phyloP scores from a whole-genome alignment of 352 stramenopile genomes.

The Globisporangium nagaii region DNA sequence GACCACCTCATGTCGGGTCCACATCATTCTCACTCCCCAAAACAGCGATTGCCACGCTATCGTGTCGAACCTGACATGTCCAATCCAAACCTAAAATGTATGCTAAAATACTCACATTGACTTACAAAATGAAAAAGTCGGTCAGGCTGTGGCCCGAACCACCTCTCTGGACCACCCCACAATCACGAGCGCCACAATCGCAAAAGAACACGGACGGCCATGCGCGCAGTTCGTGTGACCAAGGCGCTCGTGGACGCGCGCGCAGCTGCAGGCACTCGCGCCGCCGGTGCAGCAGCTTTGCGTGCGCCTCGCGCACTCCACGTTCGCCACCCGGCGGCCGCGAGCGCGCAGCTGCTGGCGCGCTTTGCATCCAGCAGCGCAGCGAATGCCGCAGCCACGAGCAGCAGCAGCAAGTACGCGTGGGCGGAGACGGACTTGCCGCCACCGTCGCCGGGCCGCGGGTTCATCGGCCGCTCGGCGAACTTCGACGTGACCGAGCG shows the following conservation, averaged over 20 bases:
- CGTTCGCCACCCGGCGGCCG: not conserved
- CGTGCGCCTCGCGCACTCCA: not conserved
- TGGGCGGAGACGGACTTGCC: slow-evolving; percentile 79
- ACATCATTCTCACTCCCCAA: too few species aligned
- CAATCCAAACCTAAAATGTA: too few species aligned
- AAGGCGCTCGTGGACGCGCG: slow-evolving; percentile 3
- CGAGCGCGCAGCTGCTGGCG: slow-evolving; percentile 7
- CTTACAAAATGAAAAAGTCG: too few species aligned
- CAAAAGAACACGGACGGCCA: slow-evolving; percentile 4
- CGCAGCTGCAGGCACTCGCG: not conserved
- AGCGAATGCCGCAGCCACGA: slow-evolving; percentile 4
- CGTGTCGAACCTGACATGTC: too few species aligned
- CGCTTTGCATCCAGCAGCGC: slow-evolving; percentile 20
- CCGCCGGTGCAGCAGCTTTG: not conserved
- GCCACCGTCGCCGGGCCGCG: slow-evolving; percentile 66
- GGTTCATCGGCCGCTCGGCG: slow-evolving; percentile 58
- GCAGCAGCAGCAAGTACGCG: slow-evolving; percentile 34
- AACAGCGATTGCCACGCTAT: too few species aligned
- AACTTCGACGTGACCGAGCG: slow-evolving; percentile 82
- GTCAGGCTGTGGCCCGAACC: not conserved
- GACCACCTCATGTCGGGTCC: too few species aligned
- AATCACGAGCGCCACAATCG: slow-evolving; percentile 1
- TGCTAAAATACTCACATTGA: too few species aligned
- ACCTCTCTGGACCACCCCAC: slow-evolving; percentile 4
- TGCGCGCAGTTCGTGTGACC: slow-evolving; percentile 7